phyloP scores from a whole-genome alignment of 2,329 filamentous ascomycete genomes.

The Septoria linicola region DNA sequence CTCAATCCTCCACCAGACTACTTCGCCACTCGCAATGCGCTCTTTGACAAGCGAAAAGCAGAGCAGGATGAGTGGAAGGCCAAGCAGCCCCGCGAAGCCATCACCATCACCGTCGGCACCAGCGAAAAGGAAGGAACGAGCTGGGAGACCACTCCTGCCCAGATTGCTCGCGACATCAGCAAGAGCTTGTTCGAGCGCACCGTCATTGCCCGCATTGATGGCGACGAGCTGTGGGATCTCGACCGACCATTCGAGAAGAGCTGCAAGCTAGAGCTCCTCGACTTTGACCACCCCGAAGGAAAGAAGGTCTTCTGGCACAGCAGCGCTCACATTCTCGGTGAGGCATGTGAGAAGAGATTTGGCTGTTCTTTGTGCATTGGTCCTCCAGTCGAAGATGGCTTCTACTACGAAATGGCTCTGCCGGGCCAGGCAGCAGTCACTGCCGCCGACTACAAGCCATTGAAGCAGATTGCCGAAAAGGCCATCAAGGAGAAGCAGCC shows the following conservation, averaged over 20 bases:
- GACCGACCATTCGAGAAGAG: conserved; percentile 84
- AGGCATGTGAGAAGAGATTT: conserved; percentile 86
- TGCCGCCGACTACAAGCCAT: conserved; percentile 75
- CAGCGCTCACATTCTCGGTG: conserved; percentile 91
- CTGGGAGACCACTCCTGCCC: conserved; percentile 86
- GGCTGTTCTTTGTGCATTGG: conserved; percentile 92
- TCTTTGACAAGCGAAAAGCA: conserved; percentile 88
- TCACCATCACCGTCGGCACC: conserved; percentile 70
- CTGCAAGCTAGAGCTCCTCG: conserved; percentile 79
- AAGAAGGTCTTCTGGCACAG: conserved; percentile 99
- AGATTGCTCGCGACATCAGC: conserved; percentile 74
- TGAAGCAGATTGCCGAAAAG: conserved; percentile 75
- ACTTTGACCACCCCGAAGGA: conserved; percentile 73
- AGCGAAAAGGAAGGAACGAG: conserved; percentile 71
- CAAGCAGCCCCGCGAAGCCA: conserved; percentile 68
- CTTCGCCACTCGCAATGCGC: conserved; percentile 75
- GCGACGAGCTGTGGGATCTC: conserved; percentile 80
- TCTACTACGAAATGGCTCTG: conserved; percentile 96
- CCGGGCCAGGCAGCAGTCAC: conserved; percentile 70
- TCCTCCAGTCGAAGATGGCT: conserved; percentile 84
- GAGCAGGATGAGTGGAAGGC: conserved; percentile 75
- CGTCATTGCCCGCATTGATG: conserved; percentile 82
- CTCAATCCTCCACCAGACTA: conserved; percentile 65
- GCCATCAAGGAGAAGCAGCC: conserved; percentile 96
- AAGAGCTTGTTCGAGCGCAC: conserved; percentile 83